These are phyloP conservation scores for Fusarium falciforme DNA, from an alignment of 2,329 filamentous ascomycete species.

Conservation along the genomic window DNA sequence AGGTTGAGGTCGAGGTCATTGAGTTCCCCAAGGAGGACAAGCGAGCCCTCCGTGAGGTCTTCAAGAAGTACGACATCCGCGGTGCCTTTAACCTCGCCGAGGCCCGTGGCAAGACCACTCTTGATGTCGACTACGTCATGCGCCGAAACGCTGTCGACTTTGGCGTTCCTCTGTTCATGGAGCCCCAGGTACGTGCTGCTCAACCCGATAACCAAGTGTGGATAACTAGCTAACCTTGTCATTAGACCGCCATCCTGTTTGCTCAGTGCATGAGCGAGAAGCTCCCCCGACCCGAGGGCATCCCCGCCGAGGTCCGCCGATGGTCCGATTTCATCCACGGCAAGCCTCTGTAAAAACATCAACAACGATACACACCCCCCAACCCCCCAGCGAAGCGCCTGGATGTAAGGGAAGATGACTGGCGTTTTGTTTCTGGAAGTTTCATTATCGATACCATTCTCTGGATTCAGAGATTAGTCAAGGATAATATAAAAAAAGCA, in stretches of 20 bases:
- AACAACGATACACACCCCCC: background rate
- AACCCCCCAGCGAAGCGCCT: constrained; percentile 5
- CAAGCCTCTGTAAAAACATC: constrained; percentile 74
- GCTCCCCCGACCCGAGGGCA: constrained; percentile 87
- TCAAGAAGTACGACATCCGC: constrained; percentile 95
- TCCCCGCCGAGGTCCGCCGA: constrained; percentile 88
- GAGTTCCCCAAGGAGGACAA: constrained; percentile 98
- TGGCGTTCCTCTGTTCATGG: constrained; percentile 97
- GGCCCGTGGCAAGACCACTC: constrained; percentile 81
- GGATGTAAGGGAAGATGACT: constrained; percentile 16
- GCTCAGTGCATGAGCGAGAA: constrained; percentile 98
- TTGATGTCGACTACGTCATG: constrained; percentile 98
- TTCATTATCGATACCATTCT: constrained; percentile 21
- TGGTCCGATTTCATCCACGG: constrained; percentile 97
- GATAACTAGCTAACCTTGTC: constrained; percentile 44
- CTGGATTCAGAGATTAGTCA: constrained; percentile 10
- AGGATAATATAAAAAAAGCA: constrained; percentile 3
- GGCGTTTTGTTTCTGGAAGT: constrained; percentile 40
- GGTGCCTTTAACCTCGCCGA: constrained; percentile 96
- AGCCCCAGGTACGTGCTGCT: constrained; percentile 81
- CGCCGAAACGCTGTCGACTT: constrained; percentile 98
- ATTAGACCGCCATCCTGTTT: constrained; percentile 91
- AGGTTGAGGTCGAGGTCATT: constrained; percentile 84
- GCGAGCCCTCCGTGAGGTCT: constrained; percentile 91
- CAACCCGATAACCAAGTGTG: background rate